phyloP scores from a whole-genome alignment of 2,329 filamentous ascomycete species.

The Huntiella decipiens region DNA sequence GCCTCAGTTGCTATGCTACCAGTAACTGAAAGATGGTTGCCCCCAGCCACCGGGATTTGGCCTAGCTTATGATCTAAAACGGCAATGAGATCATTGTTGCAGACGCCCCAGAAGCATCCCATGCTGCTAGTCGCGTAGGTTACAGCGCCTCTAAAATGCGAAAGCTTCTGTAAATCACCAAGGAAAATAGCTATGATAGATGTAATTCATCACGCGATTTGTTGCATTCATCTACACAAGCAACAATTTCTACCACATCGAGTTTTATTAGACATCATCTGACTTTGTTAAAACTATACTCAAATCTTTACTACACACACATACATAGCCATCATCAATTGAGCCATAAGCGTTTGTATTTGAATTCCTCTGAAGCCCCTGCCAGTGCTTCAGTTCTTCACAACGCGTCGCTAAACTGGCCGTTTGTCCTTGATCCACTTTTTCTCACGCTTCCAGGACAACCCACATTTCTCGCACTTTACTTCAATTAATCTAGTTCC shows the following conservation, averaged over 20 bases:
- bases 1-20: neutral
- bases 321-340: no score
- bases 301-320: no score
- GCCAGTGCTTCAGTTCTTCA: neutral
- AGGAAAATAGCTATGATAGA: no score
- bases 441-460: slow-evolving; percentile 1
- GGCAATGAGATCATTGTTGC: neutral
- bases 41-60: slow-evolving; percentile 6
- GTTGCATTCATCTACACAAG: no score
- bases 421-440: slow-evolving; percentile 3
- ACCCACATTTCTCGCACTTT: slow-evolving; percentile 5
- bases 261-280: no score
- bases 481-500: slow-evolving; percentile 3
- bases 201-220: no score
- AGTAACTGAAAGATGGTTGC: neutral
- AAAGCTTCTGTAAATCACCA: no score
- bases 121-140: neutral
- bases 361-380: no score
- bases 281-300: no score
- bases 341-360: no score
- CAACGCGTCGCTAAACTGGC: slow-evolving; percentile 1
- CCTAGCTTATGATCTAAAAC: neutral
- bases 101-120: neutral
- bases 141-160: neutral
- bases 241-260: no score